These are phyloP conservation scores for Closterium sp. DNA, from an alignment of 139 green algal species.

Conservation along the genomic window DNA sequence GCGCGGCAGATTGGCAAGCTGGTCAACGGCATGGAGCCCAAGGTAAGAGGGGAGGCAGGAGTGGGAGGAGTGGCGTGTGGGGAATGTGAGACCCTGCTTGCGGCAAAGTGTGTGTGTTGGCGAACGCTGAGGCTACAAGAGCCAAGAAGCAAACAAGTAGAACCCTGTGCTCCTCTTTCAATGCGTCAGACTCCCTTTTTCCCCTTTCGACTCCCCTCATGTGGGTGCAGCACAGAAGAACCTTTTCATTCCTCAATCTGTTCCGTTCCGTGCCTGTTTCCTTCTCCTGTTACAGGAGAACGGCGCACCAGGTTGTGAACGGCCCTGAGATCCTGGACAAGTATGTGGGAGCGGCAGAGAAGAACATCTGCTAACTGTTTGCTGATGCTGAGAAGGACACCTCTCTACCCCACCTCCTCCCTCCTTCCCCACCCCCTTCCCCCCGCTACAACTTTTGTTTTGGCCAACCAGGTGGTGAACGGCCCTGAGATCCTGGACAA, in stretches of 20 bases:
- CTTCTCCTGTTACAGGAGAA: too few relatives aligned
- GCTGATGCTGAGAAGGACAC: conserved; percentile 78
- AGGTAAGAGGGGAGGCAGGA: conserved; percentile 52
- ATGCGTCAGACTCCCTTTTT: too few relatives aligned
- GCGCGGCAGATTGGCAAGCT: conserved; percentile 98
- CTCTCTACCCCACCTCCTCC: background rate
- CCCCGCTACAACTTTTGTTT: background rate
- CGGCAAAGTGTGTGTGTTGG: too few relatives aligned
- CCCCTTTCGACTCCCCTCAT: too few relatives aligned
- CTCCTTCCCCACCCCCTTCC: background rate
- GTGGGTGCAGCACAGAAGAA: conserved; percentile 82
- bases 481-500: conserved; percentile 71
- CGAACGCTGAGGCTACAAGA: too few relatives aligned
- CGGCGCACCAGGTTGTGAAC: conserved; percentile 52
- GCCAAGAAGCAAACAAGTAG: too few relatives aligned
- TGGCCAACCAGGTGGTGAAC: conserved; percentile 52
- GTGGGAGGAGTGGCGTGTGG: too few relatives aligned
- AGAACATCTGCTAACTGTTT: conserved; percentile 97
- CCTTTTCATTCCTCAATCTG: conserved; percentile 93
- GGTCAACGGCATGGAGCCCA: conserved; percentile 97
- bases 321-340: conserved; percentile 70
- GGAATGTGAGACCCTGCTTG: too few relatives aligned
- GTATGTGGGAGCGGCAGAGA: conserved; percentile 93
- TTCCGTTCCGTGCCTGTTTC: too few relatives aligned
- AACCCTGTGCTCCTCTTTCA: too few relatives aligned